Conservation (phyloP, 352 stramenopile genomes). For the Hyaloperonospora arabidopsidis region DNA sequence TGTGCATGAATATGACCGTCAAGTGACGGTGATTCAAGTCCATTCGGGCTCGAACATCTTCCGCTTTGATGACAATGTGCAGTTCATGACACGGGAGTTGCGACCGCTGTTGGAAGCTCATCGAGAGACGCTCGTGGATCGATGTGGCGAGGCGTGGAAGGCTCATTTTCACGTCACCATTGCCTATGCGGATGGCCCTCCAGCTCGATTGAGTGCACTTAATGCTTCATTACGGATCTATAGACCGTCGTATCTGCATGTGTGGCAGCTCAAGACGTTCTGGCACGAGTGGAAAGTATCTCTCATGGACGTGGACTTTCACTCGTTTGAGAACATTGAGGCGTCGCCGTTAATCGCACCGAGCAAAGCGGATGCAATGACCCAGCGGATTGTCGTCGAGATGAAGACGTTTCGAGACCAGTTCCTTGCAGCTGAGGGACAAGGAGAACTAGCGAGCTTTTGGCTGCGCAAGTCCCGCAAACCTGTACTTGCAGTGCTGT, state of each 20-base stretch:
- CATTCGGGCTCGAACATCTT: slow-evolving; percentile 96
- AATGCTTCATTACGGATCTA: slow-evolving; percentile 94
- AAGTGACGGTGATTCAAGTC: slow-evolving; percentile 91
- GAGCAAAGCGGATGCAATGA: slow-evolving; percentile 72
- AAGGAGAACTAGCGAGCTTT: slow-evolving; percentile 90
- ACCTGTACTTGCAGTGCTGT: slow-evolving; percentile 93
- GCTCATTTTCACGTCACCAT: slow-evolving; percentile 94
- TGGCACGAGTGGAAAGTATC: slow-evolving; percentile 95
- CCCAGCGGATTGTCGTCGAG: slow-evolving; percentile 87
- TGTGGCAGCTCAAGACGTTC: slow-evolving; percentile 99
- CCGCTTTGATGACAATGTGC: slow-evolving; percentile 92
- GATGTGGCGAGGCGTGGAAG: slow-evolving; percentile 89
- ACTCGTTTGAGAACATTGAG: slow-evolving; percentile 96
- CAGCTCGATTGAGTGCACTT: slow-evolving; percentile 92
- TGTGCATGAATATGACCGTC: slow-evolving; percentile 86
- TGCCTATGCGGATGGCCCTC: slow-evolving; percentile 93
- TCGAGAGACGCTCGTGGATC: slow-evolving; percentile 87
- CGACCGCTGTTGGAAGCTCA: slow-evolving; percentile 91
- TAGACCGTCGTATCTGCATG: slow-evolving; percentile 92
- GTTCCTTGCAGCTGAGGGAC: slow-evolving; percentile 62
- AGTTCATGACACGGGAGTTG: slow-evolving; percentile 94
- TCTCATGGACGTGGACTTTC: slow-evolving; percentile 94
- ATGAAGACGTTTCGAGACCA: slow-evolving; percentile 86
- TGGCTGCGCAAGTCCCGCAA: slow-evolving; percentile 98
- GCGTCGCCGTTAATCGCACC: slow-evolving; percentile 87